Percentiles rank a stretch among this genome's conserved stretches.
These are phyloP conservation scores for Durio zibethinus DNA, from an alignment of 345 rosid genomes.

Conservation along the genomic window DNA sequence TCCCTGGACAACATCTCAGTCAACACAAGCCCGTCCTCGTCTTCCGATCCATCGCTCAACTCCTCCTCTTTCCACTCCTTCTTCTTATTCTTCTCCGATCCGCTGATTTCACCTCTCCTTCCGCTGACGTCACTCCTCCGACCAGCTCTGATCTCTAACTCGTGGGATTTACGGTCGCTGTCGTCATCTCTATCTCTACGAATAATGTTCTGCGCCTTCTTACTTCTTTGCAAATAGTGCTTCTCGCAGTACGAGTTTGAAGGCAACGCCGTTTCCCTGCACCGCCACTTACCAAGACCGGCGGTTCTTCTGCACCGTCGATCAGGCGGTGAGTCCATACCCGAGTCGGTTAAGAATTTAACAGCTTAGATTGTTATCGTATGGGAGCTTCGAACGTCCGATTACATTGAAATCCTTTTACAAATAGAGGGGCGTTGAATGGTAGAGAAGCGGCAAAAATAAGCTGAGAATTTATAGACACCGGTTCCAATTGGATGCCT, in stretches of 20 bases:
- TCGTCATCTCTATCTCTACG: neutral
- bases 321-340: neutral
- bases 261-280: conserved; percentile 2
- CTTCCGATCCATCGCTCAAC: conserved; percentile 8
- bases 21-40: conserved; percentile 10
- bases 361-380: neutral
- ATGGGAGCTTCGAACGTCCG: neutral
- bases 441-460: neutral
- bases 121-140: neutral
- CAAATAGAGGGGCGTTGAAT: neutral
- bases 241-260: neutral
- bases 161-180: neutral
- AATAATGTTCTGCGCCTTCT: neutral
- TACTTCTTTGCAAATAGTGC: neutral
- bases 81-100: neutral
- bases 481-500: neutral
- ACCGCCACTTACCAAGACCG: conserved; percentile 13
- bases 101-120: neutral
- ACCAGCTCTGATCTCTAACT: neutral
- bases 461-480: neutral
- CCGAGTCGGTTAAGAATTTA: neutral
- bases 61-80: neutral
- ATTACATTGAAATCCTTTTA: neutral
- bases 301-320: conserved; percentile 5
- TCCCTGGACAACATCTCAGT: conserved; percentile 5